These are phyloP conservation scores for Gonapodya prolifera DNA, from an alignment of 192 early-diverging fungal genomes.

Conservation along the genomic window DNA sequence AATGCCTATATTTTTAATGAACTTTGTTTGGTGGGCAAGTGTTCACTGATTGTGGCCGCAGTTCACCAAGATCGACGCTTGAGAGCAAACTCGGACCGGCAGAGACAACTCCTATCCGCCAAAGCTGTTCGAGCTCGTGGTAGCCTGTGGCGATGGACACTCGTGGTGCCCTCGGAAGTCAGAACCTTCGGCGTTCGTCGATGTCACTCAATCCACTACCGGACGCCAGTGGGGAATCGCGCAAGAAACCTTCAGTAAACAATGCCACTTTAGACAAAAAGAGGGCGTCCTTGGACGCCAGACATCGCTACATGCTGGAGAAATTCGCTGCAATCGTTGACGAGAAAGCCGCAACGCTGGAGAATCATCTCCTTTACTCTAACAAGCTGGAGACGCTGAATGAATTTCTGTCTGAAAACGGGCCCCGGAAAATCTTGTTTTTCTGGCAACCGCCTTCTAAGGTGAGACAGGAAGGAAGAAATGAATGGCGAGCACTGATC, in stretches of 20 bases:
- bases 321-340: slow-evolving; percentile 39
- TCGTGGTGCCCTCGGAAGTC: background rate
- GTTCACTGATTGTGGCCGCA: too few species aligned
- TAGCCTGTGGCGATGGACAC: background rate
- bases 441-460: slow-evolving; percentile 33
- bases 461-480: background rate
- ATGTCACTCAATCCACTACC: background rate
- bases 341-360: slow-evolving; percentile 39
- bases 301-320: slow-evolving; percentile 43
- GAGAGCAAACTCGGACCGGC: too few species aligned
- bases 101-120: too few species aligned
- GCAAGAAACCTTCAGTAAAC: background rate
- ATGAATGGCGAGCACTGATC: background rate
- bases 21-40: too few species aligned
- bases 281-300: slow-evolving; percentile 32
- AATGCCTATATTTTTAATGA: too few species aligned
- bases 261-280: slow-evolving; percentile 33
- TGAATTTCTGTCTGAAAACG: slow-evolving; percentile 48
- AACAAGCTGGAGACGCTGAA: slow-evolving; percentile 44
- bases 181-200: background rate
- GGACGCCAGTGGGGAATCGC: background rate
- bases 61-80: too few species aligned
- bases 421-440: slow-evolving; percentile 34
- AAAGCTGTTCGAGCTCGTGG: too few species aligned
- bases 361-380: slow-evolving; percentile 36